These are phyloP conservation scores for Aspergillus pseudotamarii DNA, from an alignment of 2,329 filamentous ascomycete species.

Conservation along the genomic window DNA sequence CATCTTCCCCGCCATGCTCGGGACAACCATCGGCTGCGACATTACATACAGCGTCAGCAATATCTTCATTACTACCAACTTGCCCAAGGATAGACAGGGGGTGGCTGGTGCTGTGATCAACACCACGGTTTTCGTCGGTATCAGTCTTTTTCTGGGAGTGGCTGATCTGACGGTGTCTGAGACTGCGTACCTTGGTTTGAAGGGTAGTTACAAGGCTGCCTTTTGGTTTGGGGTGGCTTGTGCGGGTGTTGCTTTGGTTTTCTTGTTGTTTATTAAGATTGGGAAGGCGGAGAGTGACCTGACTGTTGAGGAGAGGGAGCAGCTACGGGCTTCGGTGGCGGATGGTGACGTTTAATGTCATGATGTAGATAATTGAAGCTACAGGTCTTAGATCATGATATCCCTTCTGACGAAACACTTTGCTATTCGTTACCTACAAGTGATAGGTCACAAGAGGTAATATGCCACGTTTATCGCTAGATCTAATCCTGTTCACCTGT, in stretches of 20 bases:
- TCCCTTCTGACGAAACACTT: too few species aligned
- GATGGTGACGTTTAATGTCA: background rate
- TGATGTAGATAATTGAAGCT: too few species aligned
- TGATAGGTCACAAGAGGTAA: too few species aligned
- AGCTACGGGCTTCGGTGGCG: background rate
- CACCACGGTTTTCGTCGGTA: conserved; percentile 12
- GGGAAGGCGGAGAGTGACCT: background rate
- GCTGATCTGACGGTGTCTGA: conserved; percentile 8
- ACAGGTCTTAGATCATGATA: too few species aligned
- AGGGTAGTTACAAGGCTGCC: conserved; percentile 14
- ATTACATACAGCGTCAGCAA: conserved; percentile 16
- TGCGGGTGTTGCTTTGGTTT: background rate
- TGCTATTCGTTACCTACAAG: too few species aligned
- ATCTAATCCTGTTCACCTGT: too few species aligned
- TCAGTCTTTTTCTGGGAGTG: conserved; percentile 14
- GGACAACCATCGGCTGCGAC: conserved; percentile 7
- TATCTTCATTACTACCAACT: conserved; percentile 13
- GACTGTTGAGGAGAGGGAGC: background rate
- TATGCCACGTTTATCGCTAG: too few species aligned
- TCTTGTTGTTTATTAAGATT: background rate
- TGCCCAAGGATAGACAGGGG: conserved; percentile 9
- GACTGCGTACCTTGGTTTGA: conserved; percentile 2
- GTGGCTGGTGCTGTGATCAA: conserved; percentile 13
- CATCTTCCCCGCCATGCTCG: conserved; percentile 13
- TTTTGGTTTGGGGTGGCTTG: conserved; percentile 17